Conservation (phyloP, 169 alveolate genomes). For the Cryptosporidium parvum region DNA sequence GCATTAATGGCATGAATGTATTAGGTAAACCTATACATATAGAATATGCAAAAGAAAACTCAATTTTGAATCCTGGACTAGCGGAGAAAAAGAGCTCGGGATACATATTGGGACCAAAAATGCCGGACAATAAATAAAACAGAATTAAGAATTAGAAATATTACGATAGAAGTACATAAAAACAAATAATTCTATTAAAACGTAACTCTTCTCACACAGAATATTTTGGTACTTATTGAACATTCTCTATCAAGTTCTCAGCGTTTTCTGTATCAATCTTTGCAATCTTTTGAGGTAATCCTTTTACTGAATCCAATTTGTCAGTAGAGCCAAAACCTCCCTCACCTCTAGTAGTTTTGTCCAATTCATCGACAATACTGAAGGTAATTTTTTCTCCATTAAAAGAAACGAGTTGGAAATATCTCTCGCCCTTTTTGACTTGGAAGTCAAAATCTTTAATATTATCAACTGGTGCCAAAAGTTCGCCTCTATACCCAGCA, state of each 20-base stretch:
- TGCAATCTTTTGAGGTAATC: slow-evolving; percentile 9
- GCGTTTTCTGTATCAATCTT: background rate
- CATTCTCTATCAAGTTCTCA: slow-evolving; percentile 2
- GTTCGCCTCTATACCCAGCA: slow-evolving; percentile 92
- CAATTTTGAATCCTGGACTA: slow-evolving; percentile 24
- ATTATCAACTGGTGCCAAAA: slow-evolving; percentile 90
- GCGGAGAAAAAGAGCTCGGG: background rate
- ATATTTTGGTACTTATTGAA: background rate
- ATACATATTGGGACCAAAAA: slow-evolving; percentile 21
- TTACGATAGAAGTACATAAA: background rate
- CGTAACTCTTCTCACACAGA: background rate
- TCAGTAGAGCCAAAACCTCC: slow-evolving; percentile 92
- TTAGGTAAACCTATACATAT: slow-evolving; percentile 55
- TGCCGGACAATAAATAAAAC: slow-evolving; percentile 5
- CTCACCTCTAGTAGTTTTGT: slow-evolving; percentile 89
- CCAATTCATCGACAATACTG: slow-evolving; percentile 86
- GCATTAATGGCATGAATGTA: slow-evolving; percentile 39
- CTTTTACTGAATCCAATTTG: slow-evolving; percentile 25
- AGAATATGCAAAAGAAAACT: slow-evolving; percentile 35
- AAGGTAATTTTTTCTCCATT: slow-evolving; percentile 88
- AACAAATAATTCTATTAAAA: background rate
- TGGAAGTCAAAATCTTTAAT: slow-evolving; percentile 87
- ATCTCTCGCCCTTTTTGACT: slow-evolving; percentile 84
- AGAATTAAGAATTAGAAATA: background rate
- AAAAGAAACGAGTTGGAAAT: slow-evolving; percentile 88